Evolutionary conservation across 768 basidiomycete genomes (phyloP), one percentile per base, ranked within the genome.

Genomic region (Tulasnella calospora): DNA sequence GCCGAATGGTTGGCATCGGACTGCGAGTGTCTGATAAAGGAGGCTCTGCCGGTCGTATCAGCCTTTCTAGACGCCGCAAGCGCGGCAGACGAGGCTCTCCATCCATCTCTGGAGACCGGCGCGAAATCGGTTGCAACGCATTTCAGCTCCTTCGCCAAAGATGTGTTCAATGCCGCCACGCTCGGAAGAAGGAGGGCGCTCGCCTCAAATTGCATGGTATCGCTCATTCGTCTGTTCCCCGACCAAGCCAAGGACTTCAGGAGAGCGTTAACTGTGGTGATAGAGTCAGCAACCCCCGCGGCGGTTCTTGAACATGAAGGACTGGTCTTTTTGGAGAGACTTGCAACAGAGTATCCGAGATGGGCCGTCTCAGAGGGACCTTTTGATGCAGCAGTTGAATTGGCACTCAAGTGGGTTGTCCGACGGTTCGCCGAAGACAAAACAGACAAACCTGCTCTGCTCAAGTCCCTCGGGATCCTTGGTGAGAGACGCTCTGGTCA

Each of bases 361-460:
- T 75, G 74, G 74, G 55, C 44, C 0, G 41, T 36, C 17, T 55
- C 74, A 1, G 51, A 57, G 27, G 46, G 74, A 7, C 74, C 74
- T 9, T 35, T 77, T n/a, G 35, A 38, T 30, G 23, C 61, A 17
- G 76, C 76, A 38, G 47, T 77, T 13, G 76, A 90, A 71, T 84
- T 85, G 71, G 87, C 85, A 1, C 81, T 91, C 81, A 87, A 89
- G 75, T 89, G 89, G 88, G 86, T 87, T 19, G 87, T 90, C 5
- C 85, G 87, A 57, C 82, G 83, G 33, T 84, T 90, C 77, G 86
- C 87, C 0, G 83, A 80, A 15, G 85, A 86, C 0, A 82, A 82
- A 23, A 79, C 73, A 61, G 77, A 82, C 67, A 73, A 77, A 2
- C 30, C 41, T 17, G 77, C 73, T 13, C 69, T 79, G 17, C 30